Conservation (phyloP, 805 yeast genomes). For the Candida silvatica region DNA sequence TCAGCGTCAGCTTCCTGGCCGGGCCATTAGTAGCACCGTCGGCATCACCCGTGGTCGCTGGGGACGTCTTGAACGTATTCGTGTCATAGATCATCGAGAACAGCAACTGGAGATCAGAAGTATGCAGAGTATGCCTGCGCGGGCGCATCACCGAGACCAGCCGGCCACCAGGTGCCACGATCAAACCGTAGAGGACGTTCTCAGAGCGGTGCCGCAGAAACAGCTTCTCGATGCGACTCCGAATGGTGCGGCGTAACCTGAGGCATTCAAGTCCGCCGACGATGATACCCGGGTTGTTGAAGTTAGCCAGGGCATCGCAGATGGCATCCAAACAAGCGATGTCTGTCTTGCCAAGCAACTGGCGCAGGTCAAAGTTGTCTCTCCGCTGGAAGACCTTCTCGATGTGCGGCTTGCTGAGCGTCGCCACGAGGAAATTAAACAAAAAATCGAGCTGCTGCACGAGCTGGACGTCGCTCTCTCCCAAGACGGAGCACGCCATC, state of each 20-base stretch:
- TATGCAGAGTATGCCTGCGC: constrained; percentile 64
- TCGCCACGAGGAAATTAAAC: constrained; percentile 72
- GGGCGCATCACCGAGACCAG: constrained; percentile 71
- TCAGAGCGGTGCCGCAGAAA: constrained; percentile 39
- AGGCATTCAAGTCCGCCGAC: constrained; percentile 61
- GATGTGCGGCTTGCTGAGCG: constrained; percentile 75
- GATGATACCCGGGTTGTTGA: constrained; percentile 49
- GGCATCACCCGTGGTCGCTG: constrained; percentile 18
- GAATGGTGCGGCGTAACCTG: constrained; percentile 44
- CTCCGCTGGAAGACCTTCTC: constrained; percentile 58
- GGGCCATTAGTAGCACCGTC: constrained; percentile 7
- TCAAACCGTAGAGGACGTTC: constrained; percentile 65
- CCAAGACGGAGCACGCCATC: constrained; percentile 55
- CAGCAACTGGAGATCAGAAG: constrained; percentile 71
- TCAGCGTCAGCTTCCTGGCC: constrained; percentile 11
- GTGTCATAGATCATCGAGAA: constrained; percentile 62
- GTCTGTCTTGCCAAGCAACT: constrained; percentile 68
- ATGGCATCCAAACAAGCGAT: constrained; percentile 60
- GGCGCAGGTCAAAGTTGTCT: constrained; percentile 76
- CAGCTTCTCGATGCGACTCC: constrained; percentile 50
- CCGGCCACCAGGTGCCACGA: constrained; percentile 56
- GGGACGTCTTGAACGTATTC: constrained; percentile 32
- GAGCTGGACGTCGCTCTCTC: constrained; percentile 44
- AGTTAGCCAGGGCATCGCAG: constrained; percentile 39
- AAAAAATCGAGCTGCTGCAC: constrained; percentile 60